These are phyloP conservation scores for Daldinia childiae DNA, from an alignment of 495 filamentous ascomycete species.

Conservation along the genomic window DNA sequence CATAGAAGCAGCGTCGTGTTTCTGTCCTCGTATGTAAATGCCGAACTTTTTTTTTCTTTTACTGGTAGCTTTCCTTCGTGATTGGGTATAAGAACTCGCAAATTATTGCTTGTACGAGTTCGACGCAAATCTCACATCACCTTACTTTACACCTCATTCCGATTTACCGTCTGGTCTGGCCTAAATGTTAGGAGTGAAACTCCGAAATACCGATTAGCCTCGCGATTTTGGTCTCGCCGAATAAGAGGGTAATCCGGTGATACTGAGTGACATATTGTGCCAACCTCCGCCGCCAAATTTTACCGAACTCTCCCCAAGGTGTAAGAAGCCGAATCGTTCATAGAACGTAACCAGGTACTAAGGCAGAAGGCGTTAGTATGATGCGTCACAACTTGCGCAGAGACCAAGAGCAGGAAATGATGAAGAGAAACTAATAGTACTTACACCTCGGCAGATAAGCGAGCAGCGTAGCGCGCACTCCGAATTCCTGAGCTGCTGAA, in stretches of 20 bases:
- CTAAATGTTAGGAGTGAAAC: neutral
- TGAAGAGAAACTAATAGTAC: constrained; percentile 20
- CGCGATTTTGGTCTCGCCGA: neutral
- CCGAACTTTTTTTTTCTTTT: constrained; percentile 8
- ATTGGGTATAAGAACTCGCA: constrained; percentile 39
- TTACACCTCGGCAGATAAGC: constrained; percentile 77
- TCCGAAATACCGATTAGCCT: neutral
- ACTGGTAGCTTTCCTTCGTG: constrained; percentile 11
- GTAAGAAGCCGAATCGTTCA: constrained; percentile 75
- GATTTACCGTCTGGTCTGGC: neutral
- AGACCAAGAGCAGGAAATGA: neutral
- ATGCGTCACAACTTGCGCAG: neutral
- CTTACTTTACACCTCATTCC: neutral
- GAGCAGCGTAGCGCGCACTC: constrained; percentile 76
- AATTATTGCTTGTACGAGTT: constrained; percentile 25
- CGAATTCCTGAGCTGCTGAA: constrained; percentile 69
- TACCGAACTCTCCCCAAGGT: constrained; percentile 69
- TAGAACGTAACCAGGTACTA: constrained; percentile 76
- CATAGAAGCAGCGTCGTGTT: neutral
- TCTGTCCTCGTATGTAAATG: constrained; percentile 14
- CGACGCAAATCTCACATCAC: constrained; percentile 24
- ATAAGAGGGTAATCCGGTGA: constrained; percentile 13
- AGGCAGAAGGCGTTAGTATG: neutral
- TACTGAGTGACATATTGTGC: constrained; percentile 69
- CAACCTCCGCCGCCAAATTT: constrained; percentile 82